Base-by-base conservation (phyloP, 23 red algal genomes). In the Gracilaria vermiculophylla region DNA sequence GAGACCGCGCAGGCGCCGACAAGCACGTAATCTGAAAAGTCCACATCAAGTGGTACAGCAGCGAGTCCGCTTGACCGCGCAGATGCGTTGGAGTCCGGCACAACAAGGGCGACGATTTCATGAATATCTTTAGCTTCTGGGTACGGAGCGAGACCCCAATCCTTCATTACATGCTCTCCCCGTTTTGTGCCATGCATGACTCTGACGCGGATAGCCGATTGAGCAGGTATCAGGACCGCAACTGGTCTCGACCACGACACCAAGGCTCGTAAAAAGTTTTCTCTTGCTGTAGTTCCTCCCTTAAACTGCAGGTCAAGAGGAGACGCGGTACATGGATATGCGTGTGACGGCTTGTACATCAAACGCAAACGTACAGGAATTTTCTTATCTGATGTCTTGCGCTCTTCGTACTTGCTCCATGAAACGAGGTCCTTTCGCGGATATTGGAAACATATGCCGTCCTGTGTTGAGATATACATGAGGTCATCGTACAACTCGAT, bases 41-140 rank as follows among this genome's bases (percentile, higher is more conserved):
- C 94, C 37, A 97, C 87, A 85, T 97, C 94, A 45, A 97, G 29
- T 19, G 94, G 94, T 23, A 97, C 94, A 25, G 89, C 88, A 8
- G 94, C 87, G 15, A 97, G 57, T 9, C 94, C 94, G 33, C 33
- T 83, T 17, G 62, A 52, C 14, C 93, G 76, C 39, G 53, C 71
- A 39, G 43, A 40, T 16, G 50, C 40, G 45, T 49, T 82, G 32
- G 52, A 53, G 28, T 76, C 75, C 9, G 94, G 94, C 36, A 88
- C 42, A 7, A 97, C 54, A 13, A 87, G 81, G 24, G 81, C 81
- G 33, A 93, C 52, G 10, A 92, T 75, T 35, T 77, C 88, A n/a
- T 52, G 8, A 34, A 41, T 88, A n/a, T 36, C 45, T 53, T 88
- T 42, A 39, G 24, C 25, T 17, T 74, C 39, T 27, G 76, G 35